These are phyloP conservation scores for Lentinus tigrinus DNA, from an alignment of 768 basidiomycete species.

Conservation along the genomic window DNA sequence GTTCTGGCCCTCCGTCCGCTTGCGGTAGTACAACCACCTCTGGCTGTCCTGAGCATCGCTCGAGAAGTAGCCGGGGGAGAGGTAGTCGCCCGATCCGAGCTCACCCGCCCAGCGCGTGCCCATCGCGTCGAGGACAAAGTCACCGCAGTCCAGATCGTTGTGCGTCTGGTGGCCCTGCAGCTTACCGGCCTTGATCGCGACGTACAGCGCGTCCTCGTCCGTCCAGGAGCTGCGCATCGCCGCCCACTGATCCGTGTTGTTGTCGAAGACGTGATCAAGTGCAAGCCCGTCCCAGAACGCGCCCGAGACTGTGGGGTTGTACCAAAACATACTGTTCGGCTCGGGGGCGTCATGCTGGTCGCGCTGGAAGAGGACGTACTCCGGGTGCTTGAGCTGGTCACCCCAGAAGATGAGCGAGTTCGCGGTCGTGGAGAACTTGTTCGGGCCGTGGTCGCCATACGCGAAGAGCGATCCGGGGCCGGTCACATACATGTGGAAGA, in stretches of 20 bases:
- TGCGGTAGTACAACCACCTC: conserved; percentile 93
- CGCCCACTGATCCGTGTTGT: conserved; percentile 76
- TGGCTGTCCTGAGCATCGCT: conserved; percentile 62
- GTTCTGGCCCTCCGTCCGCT: conserved; percentile 97
- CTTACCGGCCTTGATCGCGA: conserved; percentile 86
- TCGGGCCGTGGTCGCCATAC: conserved; percentile 84
- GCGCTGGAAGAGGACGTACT: conserved; percentile 86
- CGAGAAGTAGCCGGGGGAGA: conserved; percentile 72
- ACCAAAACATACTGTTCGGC: conserved; percentile 79
- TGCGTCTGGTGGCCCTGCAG: conserved; percentile 87
- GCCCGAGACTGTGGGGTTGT: conserved; percentile 76
- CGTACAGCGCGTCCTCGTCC: conserved; percentile 74
- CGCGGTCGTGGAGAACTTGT: conserved; percentile 94
- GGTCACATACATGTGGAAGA: conserved; percentile 85
- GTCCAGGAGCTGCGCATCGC: conserved; percentile 94
- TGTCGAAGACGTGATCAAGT: conserved; percentile 81
- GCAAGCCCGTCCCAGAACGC: conserved; percentile 89
- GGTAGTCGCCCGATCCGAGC: conserved; percentile 86
- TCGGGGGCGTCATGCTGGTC: conserved; percentile 61
- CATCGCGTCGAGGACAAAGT: conserved; percentile 92
- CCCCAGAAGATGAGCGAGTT: conserved; percentile 84
- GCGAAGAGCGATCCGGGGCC: conserved; percentile 84
- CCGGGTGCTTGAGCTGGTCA: conserved; percentile 60
- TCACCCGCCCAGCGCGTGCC: conserved; percentile 95
- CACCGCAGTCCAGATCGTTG: conserved; percentile 90